A percentile compares a stretch with the other conserved stretches of the same genome.
phyloP scores from a whole-genome alignment of 148 eudicot genomes.

The Camellia japonica region DNA sequence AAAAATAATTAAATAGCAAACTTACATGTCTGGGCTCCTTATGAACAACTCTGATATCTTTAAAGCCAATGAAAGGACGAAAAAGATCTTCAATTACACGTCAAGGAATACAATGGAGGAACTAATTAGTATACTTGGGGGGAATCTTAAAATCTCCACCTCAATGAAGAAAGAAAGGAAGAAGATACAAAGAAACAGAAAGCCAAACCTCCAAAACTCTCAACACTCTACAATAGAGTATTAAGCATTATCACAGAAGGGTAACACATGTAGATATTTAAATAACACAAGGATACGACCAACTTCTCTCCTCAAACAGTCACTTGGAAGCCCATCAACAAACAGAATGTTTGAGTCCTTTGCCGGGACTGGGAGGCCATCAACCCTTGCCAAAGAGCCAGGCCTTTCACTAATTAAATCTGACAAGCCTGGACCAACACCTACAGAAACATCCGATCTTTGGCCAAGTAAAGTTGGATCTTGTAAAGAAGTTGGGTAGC shows the following conservation, averaged over 20 bases:
- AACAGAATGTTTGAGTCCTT: slow-evolving; percentile 76
- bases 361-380: slow-evolving; percentile 41
- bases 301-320: slow-evolving; percentile 93
- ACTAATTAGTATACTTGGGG: not conserved
- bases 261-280: not conserved
- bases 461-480: slow-evolving; percentile 40
- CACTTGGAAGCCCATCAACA: slow-evolving; percentile 89
- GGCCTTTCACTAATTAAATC: slow-evolving; percentile 59
- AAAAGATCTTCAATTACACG: slow-evolving; percentile 66
- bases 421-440: slow-evolving; percentile 35
- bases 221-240: not conserved
- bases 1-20: slow-evolving; percentile 8
- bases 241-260: not conserved
- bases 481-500: slow-evolving; percentile 44
- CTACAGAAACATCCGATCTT: slow-evolving; percentile 43
- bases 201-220: not conserved
- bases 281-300: slow-evolving; percentile 78
- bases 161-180: not conserved
- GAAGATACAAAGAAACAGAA: not conserved
- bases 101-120: slow-evolving; percentile 47
- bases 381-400: slow-evolving; percentile 45
- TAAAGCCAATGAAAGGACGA: slow-evolving; percentile 94
- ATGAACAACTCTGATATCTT: slow-evolving; percentile 86
- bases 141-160: not conserved
- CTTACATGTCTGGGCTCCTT: slow-evolving; percentile 95